Base-by-base conservation (phyloP, 139 green algal species). In the Chlorella vulgaris region DNA sequence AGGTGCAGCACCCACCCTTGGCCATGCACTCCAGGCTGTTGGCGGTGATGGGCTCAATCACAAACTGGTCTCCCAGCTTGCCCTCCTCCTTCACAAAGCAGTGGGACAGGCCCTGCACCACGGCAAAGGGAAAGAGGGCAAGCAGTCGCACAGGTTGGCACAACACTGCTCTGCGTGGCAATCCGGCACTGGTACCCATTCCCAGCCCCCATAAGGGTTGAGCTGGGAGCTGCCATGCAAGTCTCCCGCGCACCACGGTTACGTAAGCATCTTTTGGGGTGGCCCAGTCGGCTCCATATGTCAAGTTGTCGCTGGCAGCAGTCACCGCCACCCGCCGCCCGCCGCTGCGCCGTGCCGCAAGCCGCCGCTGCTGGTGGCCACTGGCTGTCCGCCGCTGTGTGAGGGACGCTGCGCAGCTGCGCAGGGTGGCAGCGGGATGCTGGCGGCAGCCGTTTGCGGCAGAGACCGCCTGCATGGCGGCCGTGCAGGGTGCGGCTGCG, bases 1-100 rank as follows among this genome's bases (percentile, higher is more conserved):
- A n/a, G n/a, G n/a, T n/a, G n/a, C 29, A 38, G 19, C 26, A 38
- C 80, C 47, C 65, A 91, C 93, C 93, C 74, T 89, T 91, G 22
- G 90, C 90, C 88, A 98, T 93, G 89, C 91, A 94, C 82, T 98
- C 94, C 28, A 98, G 75, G 38, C 81, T 90, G 66, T 90, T 93
- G 26, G 94, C 93, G 13, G 82, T 87, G 66, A 98, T 88, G 31
- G 95, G 92, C 86, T 98, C 94, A 28, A 98, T 91, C 7, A 98
- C 88, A 26, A 90, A 92, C 2, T 84, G 60, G 40, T 96, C 92
- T 24, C 60, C 40, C 1, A 98, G 83, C 82, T 93, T 93, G 35
- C 87, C 88, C 13, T 93, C 85, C 0, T 69, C 77, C 84, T 97
- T 96, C 50, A 88, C 82, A 70, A 96, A 98, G 83, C 95, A 98